A percentile compares a stretch with the other conserved stretches of the same genome.
phyloP scores from a whole-genome alignment of 371 early-diverging fungal genomes.

The Choanephora cucurbitarum region DNA sequence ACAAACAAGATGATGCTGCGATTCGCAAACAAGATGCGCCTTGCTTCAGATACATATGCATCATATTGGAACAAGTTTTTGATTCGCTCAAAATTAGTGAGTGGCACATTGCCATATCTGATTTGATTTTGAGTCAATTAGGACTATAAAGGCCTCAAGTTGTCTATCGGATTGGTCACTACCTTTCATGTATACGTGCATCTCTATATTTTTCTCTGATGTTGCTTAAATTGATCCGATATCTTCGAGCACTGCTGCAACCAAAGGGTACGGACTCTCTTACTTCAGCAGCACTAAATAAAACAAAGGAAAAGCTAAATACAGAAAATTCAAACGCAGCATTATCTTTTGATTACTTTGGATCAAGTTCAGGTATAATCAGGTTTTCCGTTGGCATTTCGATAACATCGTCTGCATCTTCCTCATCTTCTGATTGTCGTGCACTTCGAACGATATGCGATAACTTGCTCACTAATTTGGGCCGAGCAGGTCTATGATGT shows the following conservation, averaged over 20 bases:
- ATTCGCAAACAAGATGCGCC: constrained; percentile 25
- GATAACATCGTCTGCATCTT: constrained; percentile 22
- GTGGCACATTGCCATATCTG: constrained; percentile 15
- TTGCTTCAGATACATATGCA: constrained; percentile 15
- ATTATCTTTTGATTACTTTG: constrained; percentile 32
- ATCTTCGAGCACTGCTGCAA: constrained; percentile 9
- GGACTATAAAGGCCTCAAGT: background rate
- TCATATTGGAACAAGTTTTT: constrained; percentile 14
- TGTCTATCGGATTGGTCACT: background rate
- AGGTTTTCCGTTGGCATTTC: constrained; percentile 31
- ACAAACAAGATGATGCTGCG: constrained; percentile 34
- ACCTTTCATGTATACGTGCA: constrained; percentile 38
- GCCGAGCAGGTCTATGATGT: constrained; percentile 23
- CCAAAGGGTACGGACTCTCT: constrained; percentile 16
- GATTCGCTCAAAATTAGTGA: constrained; percentile 5
- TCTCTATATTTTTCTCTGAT: constrained; percentile 42
- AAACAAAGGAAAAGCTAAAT: background rate
- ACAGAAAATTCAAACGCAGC: constrained; percentile 4
- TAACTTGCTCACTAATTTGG: constrained; percentile 24
- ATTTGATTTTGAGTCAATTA: background rate
- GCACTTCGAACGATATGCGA: constrained; percentile 30
- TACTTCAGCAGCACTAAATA: constrained; percentile 32
- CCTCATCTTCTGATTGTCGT: constrained; percentile 26
- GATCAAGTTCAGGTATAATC: constrained; percentile 49
- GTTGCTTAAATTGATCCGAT: constrained; percentile 32